Evolutionary conservation across 257 asterid genomes (phyloP).

Genomic region (Solanum bulbocastanum): DNA sequence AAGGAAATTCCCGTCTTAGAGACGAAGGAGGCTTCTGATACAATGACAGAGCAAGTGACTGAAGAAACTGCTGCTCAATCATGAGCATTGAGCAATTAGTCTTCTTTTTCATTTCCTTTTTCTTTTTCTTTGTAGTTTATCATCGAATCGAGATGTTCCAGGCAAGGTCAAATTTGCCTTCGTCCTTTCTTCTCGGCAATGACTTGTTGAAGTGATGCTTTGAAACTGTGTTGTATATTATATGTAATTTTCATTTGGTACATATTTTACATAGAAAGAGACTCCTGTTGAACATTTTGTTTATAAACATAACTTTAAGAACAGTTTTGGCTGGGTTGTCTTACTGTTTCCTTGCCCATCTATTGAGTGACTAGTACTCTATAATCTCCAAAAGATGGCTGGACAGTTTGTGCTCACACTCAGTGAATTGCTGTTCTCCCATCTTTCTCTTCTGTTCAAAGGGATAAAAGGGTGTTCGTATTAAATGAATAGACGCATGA

Average conservation of each 20-base stretch:
- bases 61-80: constrained; percentile 24
- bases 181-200: constrained; percentile 14
- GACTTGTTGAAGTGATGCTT: constrained; percentile 20
- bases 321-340: background rate
- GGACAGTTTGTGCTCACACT: background rate
- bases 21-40: constrained; percentile 3
- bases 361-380: background rate
- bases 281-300: constrained; percentile 6
- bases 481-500: background rate
- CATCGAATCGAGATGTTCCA: constrained; percentile 9
- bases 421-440: background rate
- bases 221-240: constrained; percentile 38
- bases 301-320: constrained; percentile 9
- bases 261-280: constrained; percentile 15
- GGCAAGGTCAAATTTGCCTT: background rate
- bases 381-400: background rate
- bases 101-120: constrained; percentile 12
- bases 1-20: constrained; percentile 1
- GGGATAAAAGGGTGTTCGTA: background rate
- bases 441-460: background rate
- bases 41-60: constrained; percentile 5
- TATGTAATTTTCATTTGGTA: constrained; percentile 26
- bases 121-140: background rate
- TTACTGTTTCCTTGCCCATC: background rate
- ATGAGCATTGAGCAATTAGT: constrained; percentile 11